Base-by-base conservation (phyloP, 2,329 filamentous ascomycete species). In the Spiromastix sp. region DNA sequence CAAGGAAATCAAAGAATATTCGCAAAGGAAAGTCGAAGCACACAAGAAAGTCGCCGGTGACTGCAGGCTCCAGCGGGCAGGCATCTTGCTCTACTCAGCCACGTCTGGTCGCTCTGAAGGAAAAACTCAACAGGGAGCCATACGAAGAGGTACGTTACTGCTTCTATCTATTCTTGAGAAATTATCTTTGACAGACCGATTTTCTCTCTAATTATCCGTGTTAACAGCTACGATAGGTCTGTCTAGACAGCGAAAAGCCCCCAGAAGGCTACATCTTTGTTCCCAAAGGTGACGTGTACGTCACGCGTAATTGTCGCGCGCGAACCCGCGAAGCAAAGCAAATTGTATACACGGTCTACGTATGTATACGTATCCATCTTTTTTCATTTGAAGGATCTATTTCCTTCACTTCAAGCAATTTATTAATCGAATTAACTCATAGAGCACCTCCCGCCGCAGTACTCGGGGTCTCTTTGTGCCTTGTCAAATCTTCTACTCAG, bases 381-480 rank as follows among this genome's bases (percentile, higher is more conserved):
- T 11, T n/a, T 21, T 16, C n/a, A 28, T 11, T n/a, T n/a, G n/a
- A n/a, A n/a, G n/a, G n/a, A n/a, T n/a, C n/a, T n/a, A n/a, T n/a
- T n/a, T n/a, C n/a, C n/a, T n/a, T n/a, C n/a, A n/a, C n/a, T n/a
- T 19, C 6, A 30, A 12, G 17, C 32, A 13, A 12, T 30, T 40
- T 31, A 16, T 7, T 25, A 17, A 28, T 13, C 16, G 18, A 30
- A 31, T 19, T 40, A 20, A 21, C 21, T 11, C n/a, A 9, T 34
- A 56, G 55, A 40, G 56, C 39, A 47, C 47, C 27, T 35, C 46
- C 22, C 53, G 48, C 20, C 57, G 55, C 37, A 47, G 41, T 19
- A 46, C 45, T 19, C 41, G 64, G 11, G 67, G 67, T 10, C 52
- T 71, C 13, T 60, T 64, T 25, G 56, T 67, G 3, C 66, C 64